phyloP scores from a whole-genome alignment of 352 stramenopile species.

The Phytophthora sojae region DNA sequence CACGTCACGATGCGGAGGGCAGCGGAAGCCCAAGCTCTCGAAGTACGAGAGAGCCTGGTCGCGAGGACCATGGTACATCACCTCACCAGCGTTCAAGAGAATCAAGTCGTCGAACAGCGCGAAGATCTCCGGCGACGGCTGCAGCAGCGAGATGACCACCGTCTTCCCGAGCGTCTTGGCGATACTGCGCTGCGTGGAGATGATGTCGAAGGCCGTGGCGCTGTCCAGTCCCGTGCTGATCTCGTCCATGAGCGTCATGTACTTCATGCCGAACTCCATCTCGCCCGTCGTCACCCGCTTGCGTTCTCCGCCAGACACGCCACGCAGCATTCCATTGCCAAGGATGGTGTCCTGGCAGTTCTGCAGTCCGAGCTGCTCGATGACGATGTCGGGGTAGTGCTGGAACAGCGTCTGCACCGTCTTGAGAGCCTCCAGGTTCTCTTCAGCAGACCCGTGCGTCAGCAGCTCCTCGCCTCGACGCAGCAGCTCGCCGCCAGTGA shows the following conservation, averaged over 20 bases:
- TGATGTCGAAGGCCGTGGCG: constrained; percentile 68
- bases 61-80: constrained; percentile 78
- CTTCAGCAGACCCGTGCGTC: constrained; percentile 24
- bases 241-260: constrained; percentile 85
- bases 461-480: constrained; percentile 30
- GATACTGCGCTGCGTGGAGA: constrained; percentile 51
- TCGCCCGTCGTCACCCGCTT: constrained; percentile 55
- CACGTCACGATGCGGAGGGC: constrained; percentile 43
- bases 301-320: constrained; percentile 68
- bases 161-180: constrained; percentile 58
- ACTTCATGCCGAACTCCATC: constrained; percentile 83
- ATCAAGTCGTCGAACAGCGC: constrained; percentile 94
- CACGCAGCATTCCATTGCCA: constrained; percentile 53
- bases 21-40: constrained; percentile 47
- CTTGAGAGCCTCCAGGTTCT: constrained; percentile 38
- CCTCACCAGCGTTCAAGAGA: constrained; percentile 76
- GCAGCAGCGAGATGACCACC: constrained; percentile 82
- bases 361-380: constrained; percentile 48
- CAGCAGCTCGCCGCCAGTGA: constrained; percentile 37
- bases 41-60: constrained; percentile 50
- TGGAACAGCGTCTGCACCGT: constrained; percentile 32
- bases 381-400: constrained; percentile 55
- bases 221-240: constrained; percentile 70
- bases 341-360: constrained; percentile 59
- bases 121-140: constrained; percentile 94